Base-by-base conservation (phyloP, 2,329 filamentous ascomycete genomes). In the Boeremia lycopersici region DNA sequence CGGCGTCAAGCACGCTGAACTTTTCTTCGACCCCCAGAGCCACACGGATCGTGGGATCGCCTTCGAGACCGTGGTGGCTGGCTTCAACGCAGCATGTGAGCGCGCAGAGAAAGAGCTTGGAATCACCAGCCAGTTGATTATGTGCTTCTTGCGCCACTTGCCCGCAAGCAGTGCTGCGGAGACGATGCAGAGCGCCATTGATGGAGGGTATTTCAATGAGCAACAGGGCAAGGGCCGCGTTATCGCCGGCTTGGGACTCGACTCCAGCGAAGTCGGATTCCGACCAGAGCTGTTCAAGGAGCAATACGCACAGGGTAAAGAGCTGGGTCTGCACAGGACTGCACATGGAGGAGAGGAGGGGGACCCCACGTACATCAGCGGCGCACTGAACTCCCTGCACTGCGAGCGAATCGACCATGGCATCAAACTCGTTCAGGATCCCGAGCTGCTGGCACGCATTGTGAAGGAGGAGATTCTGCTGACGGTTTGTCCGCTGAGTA, bases 1-100 rank as follows among this genome's bases (percentile, higher is more conserved):
- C 58, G 84, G 85, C 33, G 86, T 92, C 1, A 80, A 84, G 43
- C 89, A 93, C 68, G 87, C 87, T 12, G 89, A 93, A 73, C 82
- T 91, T 60, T 93, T 91, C 77, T 92, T 93, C 76, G 90, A 93
- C 71, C 89, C 89, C 1, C 89, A 93, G 73, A 88, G 87, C 1
- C 90, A 93, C 72, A 82, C 85, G 4, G 76, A 75, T 11, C 82
- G 89, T 15, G 86, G 86, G 5, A 76, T 93, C 3, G 62, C 79
- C 7, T 88, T 90, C 68, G 76, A 81, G 13, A 87, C 84, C 2
- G 82, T 92, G 19, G 80, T 91, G 3, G 69, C 74, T 3, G 90
- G 89, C 2, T 86, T 91, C 63, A 77, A 76, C 0, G 78, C 79
- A 1, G 89, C 87, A 1, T 82, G 86, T 62, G 68, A 75, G 48